Evolutionary conservation across 306 rosid species (phyloP).

Genomic region (Sicyos edulis): DNA sequence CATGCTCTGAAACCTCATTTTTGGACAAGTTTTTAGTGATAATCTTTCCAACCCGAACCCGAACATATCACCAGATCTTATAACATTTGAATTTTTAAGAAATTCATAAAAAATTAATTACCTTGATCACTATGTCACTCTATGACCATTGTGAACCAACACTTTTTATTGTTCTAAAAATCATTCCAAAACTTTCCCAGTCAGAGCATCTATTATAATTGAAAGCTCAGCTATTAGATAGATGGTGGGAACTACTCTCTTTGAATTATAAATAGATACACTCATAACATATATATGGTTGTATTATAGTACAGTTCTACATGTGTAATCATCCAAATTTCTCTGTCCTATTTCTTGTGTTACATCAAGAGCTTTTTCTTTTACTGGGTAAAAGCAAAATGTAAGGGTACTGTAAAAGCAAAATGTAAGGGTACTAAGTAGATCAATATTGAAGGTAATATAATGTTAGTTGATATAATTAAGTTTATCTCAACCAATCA

Average conservation of each 20-base stretch:
- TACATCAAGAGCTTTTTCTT: not conserved
- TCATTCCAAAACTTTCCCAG: not conserved
- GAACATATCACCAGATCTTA: too few relatives aligned
- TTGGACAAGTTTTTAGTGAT: too few relatives aligned
- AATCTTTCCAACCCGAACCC: too few relatives aligned
- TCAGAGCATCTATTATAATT: not conserved
- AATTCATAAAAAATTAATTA: too few relatives aligned
- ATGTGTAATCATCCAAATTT: not conserved
- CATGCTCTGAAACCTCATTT: not conserved
- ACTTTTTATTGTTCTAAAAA: not conserved
- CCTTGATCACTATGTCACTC: too few relatives aligned
- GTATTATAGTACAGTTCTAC: not conserved
- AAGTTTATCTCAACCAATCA: too few relatives aligned
- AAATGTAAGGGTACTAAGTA: not conserved
- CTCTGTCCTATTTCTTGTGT: too few relatives aligned
- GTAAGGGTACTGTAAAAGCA: not conserved
- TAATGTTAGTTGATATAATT: too few relatives aligned
- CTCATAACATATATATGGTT: not conserved
- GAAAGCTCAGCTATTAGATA: not conserved
- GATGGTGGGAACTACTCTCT: not conserved
- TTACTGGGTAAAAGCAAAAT: not conserved
- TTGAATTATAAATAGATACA: not conserved
- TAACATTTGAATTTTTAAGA: too few relatives aligned
- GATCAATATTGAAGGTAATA: too few relatives aligned
- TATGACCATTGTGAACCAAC: too few relatives aligned